Conservation (phyloP, 2,329 filamentous ascomycete genomes). For the Aspergillus phoenicis region DNA sequence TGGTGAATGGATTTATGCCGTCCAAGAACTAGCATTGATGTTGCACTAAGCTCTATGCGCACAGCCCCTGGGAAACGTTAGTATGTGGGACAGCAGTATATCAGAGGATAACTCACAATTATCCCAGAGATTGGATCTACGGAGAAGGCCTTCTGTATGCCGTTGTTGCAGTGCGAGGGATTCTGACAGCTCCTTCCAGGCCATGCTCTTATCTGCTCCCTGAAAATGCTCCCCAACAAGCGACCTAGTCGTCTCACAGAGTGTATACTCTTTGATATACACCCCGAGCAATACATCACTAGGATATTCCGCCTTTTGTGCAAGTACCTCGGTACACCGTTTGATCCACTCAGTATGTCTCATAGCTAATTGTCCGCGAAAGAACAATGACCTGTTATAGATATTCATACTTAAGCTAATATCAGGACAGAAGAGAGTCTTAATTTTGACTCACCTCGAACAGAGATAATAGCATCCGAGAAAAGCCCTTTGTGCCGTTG, state of each 20-base stretch:
- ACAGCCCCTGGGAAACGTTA: conserved; percentile 3
- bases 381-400: conserved; percentile 6
- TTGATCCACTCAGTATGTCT: conserved; percentile 11
- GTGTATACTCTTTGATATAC: background rate
- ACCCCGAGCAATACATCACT: conserved; percentile 6
- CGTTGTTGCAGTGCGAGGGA: background rate
- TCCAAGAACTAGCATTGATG: conserved; percentile 1
- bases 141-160: conserved; percentile 1
- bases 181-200: background rate
- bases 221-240: background rate
- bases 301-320: conserved; percentile 3
- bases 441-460: conserved; percentile 2
- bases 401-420: background rate
- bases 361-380: conserved; percentile 13
- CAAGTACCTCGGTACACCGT: background rate
- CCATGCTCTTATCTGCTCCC: background rate
- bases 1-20: background rate
- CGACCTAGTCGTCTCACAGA: too few species aligned
- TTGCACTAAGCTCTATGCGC: conserved; percentile 7
- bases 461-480: conserved; percentile 13
- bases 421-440: too few species aligned
- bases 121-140: background rate
- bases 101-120: background rate
- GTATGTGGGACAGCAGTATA: background rate
- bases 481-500: conserved; percentile 6